Base-by-base conservation (phyloP, 306 rosid species). In the Vigna nakashimae region DNA sequence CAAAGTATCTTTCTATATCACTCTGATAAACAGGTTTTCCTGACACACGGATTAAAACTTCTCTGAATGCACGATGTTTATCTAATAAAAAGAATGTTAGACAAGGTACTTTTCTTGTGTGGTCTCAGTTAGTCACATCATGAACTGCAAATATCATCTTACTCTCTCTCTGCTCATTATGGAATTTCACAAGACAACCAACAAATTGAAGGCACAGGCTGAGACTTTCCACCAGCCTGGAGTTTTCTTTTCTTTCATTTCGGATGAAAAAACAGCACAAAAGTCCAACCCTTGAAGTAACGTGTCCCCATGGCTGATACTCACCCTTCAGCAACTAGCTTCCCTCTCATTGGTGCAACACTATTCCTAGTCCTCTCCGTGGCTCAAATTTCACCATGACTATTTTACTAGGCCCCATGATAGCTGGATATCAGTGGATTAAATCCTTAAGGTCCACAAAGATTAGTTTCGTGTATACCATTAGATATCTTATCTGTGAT, bases 81-180 rank as follows among this genome's bases (percentile, higher is more conserved):
- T 64, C 60, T 67, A 80, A 75, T 67, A 80, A 73, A 86, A 76
- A 50, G 89, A 83, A 85, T 87, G 78, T 69, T 84, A 30, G 88
- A 67, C 56, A 78, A 80, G 75, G 64, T 24, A 34, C 60, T 83
- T 78, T 70, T 88, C 65, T n/a, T 49, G 85, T 82, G 79, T 84
- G 68, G 78, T 77, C 73, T 87, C 73, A 87, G 90, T 88, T 88
- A 68, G 93, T 90, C 95, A 92, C 86, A 90, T 87, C 89, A 13
- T 65, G 43, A 83, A 80, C 76, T 78, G 58, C 71, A 74, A 40
- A 24, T 4, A 64, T 57, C 66, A 73, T 74, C 59, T n/a, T 6
- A 57, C 32, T 67, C 57, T 42, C 4, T 42, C 4, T 42, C 4
- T 55, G 38, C 65, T 55, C 76, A 76, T 86, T 57, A 74, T 80